Base-by-base conservation (phyloP, 2,329 filamentous ascomycete species). In the Sporothrix euskadiensis region DNA sequence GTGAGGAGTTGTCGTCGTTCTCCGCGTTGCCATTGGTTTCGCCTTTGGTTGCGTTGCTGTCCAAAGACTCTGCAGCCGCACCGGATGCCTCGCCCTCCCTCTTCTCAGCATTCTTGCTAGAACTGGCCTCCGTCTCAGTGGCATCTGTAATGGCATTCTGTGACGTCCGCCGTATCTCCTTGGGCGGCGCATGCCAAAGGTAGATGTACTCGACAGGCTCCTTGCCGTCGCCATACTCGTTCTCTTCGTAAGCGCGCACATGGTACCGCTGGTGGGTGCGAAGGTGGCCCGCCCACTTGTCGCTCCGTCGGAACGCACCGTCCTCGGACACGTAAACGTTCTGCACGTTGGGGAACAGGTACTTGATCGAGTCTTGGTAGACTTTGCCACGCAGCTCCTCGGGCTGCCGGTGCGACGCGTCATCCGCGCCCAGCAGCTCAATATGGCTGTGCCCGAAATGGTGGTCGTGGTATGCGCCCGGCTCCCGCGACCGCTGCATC, bases 291-390 rank as follows among this genome's bases (percentile, higher is more conserved):
- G 73, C 59, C 73, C 74, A 74, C 22, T 49, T 35, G 56, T 76
- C 72, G 5, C 44, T 8, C 2, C 39, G 32, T 7, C 73, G 73
- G 47, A 57, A 16, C 1, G 69, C 35, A 16, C 73, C 75, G 5
- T 14, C 49, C 63, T 76, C 75, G 4, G 52, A 47, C 26, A 75
- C 75, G 41, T 76, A 76, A 1, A 76, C 9, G 26, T 74, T 74
- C 16, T 73, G 47, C 2, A 76, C 16, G 4, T 61, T 52, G 3
- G 75, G 75, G 26, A 76, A 75, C 30, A 70, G n/a, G 6, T 66
- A 35, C 12, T 49, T 54, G 5, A 76, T 30, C 5, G 56, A 39
- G 4, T 56, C 1, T 35, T n/a, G 4, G n/a, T 49, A 61, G 4
- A 10, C 6, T 10, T n/a, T 1, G 3, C 19, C 3, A 1, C 75